Conservation (phyloP, 1,284 basidiomycete genomes). For the Ustilago curta region DNA sequence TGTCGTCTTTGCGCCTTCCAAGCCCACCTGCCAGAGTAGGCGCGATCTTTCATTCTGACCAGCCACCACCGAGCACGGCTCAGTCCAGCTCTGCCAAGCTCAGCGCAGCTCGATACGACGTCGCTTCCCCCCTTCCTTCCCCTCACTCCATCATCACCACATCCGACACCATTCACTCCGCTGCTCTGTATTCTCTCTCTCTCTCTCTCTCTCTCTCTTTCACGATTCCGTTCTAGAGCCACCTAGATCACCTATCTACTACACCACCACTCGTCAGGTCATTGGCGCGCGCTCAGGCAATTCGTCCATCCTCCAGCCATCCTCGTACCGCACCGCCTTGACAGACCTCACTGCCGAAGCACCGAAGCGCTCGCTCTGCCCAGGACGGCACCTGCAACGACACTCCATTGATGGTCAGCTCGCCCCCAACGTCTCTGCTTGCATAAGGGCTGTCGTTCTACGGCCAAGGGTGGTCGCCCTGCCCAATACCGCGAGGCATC, state of each 20-base stretch:
- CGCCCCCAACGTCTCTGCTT: neutral
- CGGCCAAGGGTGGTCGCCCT: neutral
- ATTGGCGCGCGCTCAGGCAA: no score
- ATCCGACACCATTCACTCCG: neutral
- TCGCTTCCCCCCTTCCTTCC: neutral
- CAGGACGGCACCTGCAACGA: neutral
- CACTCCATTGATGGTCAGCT: neutral
- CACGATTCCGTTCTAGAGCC: neutral
- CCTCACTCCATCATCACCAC: neutral
- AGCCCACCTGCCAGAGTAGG: slow-evolving; percentile 4
- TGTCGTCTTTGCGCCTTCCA: neutral
- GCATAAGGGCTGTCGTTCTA: neutral
- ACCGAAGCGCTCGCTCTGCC: neutral
- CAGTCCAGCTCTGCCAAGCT: neutral
- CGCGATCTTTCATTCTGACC: neutral
- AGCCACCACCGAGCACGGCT: neutral
- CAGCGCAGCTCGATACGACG: neutral
- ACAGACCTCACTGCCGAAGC: no score
- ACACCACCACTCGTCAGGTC: no score
- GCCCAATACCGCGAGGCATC: neutral
- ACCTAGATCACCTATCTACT: no score
- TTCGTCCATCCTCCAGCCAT: no score
- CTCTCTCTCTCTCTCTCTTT: neutral
- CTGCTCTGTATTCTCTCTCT: neutral
- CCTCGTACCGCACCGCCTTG: no score